Evolutionary conservation across 306 rosid genomes (phyloP).

Genomic region (Comarum palustre): DNA sequence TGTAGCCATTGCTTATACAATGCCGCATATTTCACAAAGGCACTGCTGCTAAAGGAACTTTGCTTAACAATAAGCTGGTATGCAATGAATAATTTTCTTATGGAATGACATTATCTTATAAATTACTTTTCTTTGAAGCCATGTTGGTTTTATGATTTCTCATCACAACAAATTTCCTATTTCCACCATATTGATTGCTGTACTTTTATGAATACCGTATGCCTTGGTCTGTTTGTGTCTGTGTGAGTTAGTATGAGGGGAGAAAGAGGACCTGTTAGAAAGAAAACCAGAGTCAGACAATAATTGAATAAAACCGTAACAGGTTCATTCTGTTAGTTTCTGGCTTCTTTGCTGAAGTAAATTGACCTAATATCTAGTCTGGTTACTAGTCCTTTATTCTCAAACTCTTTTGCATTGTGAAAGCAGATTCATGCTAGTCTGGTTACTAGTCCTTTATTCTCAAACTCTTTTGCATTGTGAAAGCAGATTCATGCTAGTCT

Average conservation of each 20-base stretch:
- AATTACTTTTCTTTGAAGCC: background rate
- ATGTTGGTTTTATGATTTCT: background rate
- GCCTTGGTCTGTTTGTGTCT: background rate
- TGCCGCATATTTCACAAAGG: conserved; percentile 68
- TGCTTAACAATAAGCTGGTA: conserved; percentile 63
- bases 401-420: no score
- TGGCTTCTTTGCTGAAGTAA: background rate
- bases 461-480: no score
- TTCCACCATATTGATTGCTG: background rate
- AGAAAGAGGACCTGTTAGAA: background rate
- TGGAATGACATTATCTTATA: background rate
- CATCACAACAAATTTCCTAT: background rate
- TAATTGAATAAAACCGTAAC: no score
- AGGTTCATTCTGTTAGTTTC: background rate
- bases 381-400: no score
- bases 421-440: background rate
- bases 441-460: no score
- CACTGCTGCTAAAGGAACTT: conserved; percentile 62
- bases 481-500: background rate
- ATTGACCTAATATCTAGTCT: background rate
- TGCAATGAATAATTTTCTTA: background rate
- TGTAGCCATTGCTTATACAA: conserved; percentile 72
- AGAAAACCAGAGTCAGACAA: background rate
- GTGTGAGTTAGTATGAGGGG: background rate
- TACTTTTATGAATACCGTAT: background rate